Percentiles rank a stretch among this genome's conserved stretches.
Conservation (phyloP, 345 rosid species). For the Syzygium aromaticum region DNA sequence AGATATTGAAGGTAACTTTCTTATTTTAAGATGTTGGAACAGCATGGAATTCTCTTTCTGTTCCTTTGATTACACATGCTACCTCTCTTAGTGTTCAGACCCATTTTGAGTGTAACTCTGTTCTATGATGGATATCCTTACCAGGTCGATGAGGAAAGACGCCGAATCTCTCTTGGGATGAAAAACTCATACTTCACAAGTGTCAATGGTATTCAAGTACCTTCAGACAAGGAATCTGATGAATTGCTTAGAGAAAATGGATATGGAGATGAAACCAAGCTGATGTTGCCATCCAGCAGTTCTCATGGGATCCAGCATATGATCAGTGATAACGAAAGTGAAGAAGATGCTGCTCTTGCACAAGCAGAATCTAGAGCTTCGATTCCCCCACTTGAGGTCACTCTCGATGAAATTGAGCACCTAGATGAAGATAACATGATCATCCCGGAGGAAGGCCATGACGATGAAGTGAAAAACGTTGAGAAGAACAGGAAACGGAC, state of each 20-base stretch:
- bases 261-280: conserved; percentile 9
- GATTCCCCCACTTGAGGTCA: conserved; percentile 78
- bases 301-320: conserved; percentile 15
- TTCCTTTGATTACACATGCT: not conserved
- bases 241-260: conserved; percentile 31
- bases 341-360: conserved; percentile 37
- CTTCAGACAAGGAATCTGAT: conserved; percentile 28
- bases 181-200: conserved; percentile 42
- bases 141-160: conserved; percentile 74
- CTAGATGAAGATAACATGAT: conserved; percentile 16
- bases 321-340: conserved; percentile 29
- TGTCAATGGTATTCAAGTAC: conserved; percentile 17
- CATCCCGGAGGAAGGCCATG: conserved; percentile 22
- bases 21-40: not conserved
- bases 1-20: conserved; percentile 66
- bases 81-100: not conserved
- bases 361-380: conserved; percentile 68
- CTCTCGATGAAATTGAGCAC: conserved; percentile 60
- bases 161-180: conserved; percentile 81
- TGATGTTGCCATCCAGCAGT: conserved; percentile 9
- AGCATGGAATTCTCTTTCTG: not conserved
- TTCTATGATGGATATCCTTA: conserved; percentile 1
- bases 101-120: not conserved
- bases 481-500: conserved; percentile 42
- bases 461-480: conserved; percentile 16